phyloP scores from a whole-genome alignment of 306 rosid species.

The Pyrus betulifolia region DNA sequence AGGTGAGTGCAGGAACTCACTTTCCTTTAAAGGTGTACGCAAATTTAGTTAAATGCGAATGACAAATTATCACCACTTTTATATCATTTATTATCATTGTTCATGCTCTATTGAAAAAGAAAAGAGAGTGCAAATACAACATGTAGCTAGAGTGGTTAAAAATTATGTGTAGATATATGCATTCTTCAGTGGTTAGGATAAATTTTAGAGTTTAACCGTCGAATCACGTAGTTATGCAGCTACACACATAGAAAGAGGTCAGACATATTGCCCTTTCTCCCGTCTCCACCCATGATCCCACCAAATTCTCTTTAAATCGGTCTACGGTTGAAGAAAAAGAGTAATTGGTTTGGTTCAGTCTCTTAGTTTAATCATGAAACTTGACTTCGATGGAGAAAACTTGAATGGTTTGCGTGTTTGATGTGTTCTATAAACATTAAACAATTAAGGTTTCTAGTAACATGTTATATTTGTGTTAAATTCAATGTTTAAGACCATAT shows the following conservation, averaged over 20 bases:
- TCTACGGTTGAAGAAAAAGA: neutral
- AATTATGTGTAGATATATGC: no score
- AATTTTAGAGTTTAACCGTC: fast-evolving
- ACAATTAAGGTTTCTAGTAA: no score
- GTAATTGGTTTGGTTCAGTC: neutral
- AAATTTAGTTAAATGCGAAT: neutral
- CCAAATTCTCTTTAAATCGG: neutral
- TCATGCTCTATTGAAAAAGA: neutral
- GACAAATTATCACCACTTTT: neutral
- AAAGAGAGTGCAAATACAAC: neutral
- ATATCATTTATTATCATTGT: neutral
- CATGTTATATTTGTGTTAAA: no score
- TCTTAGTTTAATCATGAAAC: neutral
- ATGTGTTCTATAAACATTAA: no score
- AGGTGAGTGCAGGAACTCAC: no score
- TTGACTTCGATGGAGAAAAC: neutral
- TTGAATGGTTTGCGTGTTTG: neutral
- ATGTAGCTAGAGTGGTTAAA: no score
- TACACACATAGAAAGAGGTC: no score
- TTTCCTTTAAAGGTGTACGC: neutral
- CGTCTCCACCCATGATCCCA: no score
- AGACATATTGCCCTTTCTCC: no score
- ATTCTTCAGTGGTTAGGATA: no score
- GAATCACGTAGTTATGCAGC: fast-evolving
- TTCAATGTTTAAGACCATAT: no score